Base-by-base conservation (phyloP, 805 yeast genomes). In the Osmozyma mogii region DNA sequence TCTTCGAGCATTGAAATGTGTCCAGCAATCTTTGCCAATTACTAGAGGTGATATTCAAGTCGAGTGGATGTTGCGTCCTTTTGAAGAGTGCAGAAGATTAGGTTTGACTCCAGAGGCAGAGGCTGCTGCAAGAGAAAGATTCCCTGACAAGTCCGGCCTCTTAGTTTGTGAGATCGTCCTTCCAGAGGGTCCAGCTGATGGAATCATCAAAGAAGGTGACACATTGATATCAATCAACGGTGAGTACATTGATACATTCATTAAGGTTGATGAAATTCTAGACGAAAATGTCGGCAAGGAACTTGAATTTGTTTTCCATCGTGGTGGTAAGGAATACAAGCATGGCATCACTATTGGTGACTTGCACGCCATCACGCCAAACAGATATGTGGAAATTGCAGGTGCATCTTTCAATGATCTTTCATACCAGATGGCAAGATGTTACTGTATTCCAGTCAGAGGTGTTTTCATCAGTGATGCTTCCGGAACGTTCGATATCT, bases 31-130 rank as follows among this genome's bases (percentile, higher is more conserved):
- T 0, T 34, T 52, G 26, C 75, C 78, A 1, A 75, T 88, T 23
- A 75, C 94, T 0, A 72, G 96, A 58, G 96, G 96, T 38, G 87
- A 94, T 2, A 83, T 88, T 32, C 96, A 88, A 57, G 84, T 79
- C 2, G 94, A 84, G 45, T 88, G 95, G 95, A 56, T 71, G 27
- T 60, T 87, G 41, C 80, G 77, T 45, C 95, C 96, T 1, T 88
- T 71, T 47, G 96, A 88, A 45, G 94, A 84, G 54, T 88, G 96
- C 61, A 72, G 83, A 46, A 70, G 96, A 45, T 65, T 88, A 34
- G 96, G 96, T 0, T 65, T 88, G 28, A 74, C 85, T 2, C 59
- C 72, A 2, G 89, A 75, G 24, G 78, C 81, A 7, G 96, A 87
- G 49, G 66, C 71, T 20, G 54, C 52, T 32, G 82, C 88, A 24